Base-by-base conservation (phyloP, 73 alveolate species). In the Paramecium caudatum region DNA sequence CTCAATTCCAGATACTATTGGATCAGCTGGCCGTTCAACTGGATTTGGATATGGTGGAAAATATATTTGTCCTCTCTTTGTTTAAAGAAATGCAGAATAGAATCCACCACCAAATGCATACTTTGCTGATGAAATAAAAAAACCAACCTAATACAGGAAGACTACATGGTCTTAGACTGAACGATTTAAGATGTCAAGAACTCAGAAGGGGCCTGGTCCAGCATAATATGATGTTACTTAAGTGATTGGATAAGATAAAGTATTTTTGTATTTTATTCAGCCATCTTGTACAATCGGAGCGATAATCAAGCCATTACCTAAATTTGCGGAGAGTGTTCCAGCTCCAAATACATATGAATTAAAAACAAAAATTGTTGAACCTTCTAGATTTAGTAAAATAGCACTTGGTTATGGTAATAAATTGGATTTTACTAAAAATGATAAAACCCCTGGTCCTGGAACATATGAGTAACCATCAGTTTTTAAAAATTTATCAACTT, bases 51-150 rank as follows among this genome's bases (percentile, higher is more conserved):
- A 65, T 65, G 88, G 88, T n/a, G 19, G 19, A 17, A 74, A 74
- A 74, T 74, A 5, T 25, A 74, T 74, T 16, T 41, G 34, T 43
- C 88, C 88, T 8, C 16, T 74, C 3, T 74, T 16, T 74, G 88
- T 74, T 3, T 25, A 74, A 74, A 74, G 88, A 45, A 74, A 74
- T 74, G 88, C 88, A 41, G 88, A 41, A 37, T 19, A 74, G 30
- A 74, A 74, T 45, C 88, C 88, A 41, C 69, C 69, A 41, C 88
- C 88, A 10, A 68, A 74, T 74, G 88, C 88, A 0, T 74, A 74
- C 19, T 41, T 41, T 25, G 16, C 7, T 0, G 68, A 36, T 15
- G 30, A 74, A 36, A 39, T 9, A 4, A 41, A 36, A 16, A 5
- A 37, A 21, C 68, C 88, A 4, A 21, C 43, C 2, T 7, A 41